Evolutionary conservation across 2,329 filamentous ascomycete species (phyloP), one percentile per base, ranked within the genome.

Genomic region (Zasmidium citrigriseum): DNA sequence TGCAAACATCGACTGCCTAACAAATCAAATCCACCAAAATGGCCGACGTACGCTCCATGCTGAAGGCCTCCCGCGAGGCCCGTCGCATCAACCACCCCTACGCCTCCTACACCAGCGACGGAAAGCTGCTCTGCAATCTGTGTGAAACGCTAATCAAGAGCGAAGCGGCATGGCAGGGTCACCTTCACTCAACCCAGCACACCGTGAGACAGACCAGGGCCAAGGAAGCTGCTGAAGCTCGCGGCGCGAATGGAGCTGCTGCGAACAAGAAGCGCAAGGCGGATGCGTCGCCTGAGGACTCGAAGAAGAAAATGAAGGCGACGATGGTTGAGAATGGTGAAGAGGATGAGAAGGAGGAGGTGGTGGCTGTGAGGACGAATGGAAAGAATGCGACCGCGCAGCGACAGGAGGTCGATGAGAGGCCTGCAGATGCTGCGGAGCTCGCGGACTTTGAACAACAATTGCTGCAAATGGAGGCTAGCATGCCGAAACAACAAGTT

Each of bases 391-490:
- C 18, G 3, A 18, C 14, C 12, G 44, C 44, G 2, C 58, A 52
- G 25, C 25, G 41, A 53, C 57, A 55, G 16, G 50, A 61, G 23
- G 60, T 64, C 10, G 60, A 62, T 12, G 62, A 66, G 20, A 62
- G 62, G 3, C 54, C 60, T 22, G 48, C 49, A 25, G 66, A 68
- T 54, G 46, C 54, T 4, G 65, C 46, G 21, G 76, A 77, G 44
- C 76, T 90, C 9, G 86, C 90, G 1, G 90, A 90, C 9, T 96
- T 96, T 70, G 89, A 96, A 72, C 89, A 89, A 2, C 90, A 96
- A 54, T 86, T 96, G 55, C 88, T 86, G 7, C 64, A 63, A 18
- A 57, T 71, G 49, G 70, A 72, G 54, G 55, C 59, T n/a, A 57
- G 49, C 23, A 56, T 57, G 47, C 21, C 21, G 38, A 46, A 45